phyloP scores from a whole-genome alignment of 345 rosid genomes.

The Sisymbrium altissimum region DNA sequence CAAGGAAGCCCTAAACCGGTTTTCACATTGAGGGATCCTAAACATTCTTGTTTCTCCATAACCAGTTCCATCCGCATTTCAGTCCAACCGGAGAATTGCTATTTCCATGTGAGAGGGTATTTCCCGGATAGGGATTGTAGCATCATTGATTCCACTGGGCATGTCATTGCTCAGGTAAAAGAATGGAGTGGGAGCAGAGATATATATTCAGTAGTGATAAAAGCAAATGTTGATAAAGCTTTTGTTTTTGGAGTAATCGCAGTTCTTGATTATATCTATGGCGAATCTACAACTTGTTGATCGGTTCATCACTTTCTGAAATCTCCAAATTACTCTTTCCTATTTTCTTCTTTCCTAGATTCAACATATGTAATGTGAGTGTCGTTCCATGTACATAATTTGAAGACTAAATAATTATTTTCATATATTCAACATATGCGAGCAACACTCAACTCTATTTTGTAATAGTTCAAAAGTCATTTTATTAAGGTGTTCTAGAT shows the following conservation, averaged over 20 bases:
- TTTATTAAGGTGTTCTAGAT: neutral
- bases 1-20: constrained; percentile 60
- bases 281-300: constrained; percentile 73
- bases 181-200: constrained; percentile 54
- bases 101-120: constrained; percentile 58
- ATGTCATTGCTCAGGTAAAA: constrained; percentile 50
- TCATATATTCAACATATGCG: too few relatives aligned
- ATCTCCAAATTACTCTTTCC: neutral
- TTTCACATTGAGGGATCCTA: constrained; percentile 66
- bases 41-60: constrained; percentile 40
- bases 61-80: constrained; percentile 46
- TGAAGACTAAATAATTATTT: too few relatives aligned
- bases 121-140: constrained; percentile 62
- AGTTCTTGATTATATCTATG: constrained; percentile 67
- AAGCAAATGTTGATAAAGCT: constrained; percentile 61
- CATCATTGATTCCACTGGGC: constrained; percentile 53
- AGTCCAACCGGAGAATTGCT: constrained; percentile 36
- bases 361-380: neutral
- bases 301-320: neutral
- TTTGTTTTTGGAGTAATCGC: constrained; percentile 70
- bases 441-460: too few relatives aligned
- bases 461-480: neutral
- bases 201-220: constrained; percentile 55
- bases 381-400: neutral
- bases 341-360: neutral